phyloP scores from a whole-genome alignment of 2,329 filamentous ascomycete species.

The Ascochyta viciae-villosae region DNA sequence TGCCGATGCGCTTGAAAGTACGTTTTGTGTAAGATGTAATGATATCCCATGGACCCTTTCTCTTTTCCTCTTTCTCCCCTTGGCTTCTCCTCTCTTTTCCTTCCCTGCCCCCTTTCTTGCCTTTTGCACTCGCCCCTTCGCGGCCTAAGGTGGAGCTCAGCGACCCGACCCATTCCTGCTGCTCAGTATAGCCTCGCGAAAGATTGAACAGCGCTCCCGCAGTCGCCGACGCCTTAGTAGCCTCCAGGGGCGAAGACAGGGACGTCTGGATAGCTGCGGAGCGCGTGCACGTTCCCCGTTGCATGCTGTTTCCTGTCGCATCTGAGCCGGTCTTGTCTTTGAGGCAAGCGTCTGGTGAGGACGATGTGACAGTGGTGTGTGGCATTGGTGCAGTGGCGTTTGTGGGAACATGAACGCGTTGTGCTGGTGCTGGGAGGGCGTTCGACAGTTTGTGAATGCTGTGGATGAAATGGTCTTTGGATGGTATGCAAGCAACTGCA shows the following conservation, averaged over 20 bases:
- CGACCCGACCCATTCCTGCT: constrained; percentile 59
- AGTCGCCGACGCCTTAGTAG: constrained; percentile 40
- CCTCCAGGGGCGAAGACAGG: constrained; percentile 23
- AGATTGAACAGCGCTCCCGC: constrained; percentile 48
- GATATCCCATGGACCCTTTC: background rate
- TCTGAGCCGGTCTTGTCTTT: constrained; percentile 20
- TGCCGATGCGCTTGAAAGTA: background rate
- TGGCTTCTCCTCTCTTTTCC: background rate
- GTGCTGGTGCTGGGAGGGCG: background rate
- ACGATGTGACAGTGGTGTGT: constrained; percentile 6
- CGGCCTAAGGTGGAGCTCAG: constrained; percentile 61
- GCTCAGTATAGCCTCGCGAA: constrained; percentile 62
- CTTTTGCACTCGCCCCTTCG: constrained; percentile 35
- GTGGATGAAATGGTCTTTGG: background rate
- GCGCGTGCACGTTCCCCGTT: constrained; percentile 15
- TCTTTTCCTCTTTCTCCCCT: background rate
- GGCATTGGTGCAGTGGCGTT: background rate
- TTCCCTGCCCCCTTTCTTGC: background rate
- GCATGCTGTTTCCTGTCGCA: constrained; percentile 6
- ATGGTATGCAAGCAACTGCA: too few species aligned
- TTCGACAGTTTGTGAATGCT: background rate
- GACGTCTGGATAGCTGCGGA: constrained; percentile 33
- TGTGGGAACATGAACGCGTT: background rate
- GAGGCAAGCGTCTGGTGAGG: constrained; percentile 12
- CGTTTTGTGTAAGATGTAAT: background rate